phyloP scores from a whole-genome alignment of 345 rosid genomes.

The Camelina hispida region DNA sequence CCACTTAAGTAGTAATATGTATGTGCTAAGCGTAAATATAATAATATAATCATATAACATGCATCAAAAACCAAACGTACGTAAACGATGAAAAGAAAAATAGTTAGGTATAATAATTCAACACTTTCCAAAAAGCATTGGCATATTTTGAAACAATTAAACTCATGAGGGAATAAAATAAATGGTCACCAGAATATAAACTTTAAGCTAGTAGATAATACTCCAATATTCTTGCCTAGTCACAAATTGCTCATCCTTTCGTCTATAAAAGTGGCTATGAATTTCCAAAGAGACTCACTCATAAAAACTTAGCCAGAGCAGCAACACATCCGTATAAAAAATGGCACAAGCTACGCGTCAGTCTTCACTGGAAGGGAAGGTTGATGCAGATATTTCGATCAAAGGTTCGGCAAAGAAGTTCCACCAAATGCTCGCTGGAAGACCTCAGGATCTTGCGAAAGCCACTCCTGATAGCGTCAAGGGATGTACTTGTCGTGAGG shows the following conservation, averaged over 20 bases:
- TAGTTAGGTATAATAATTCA: too few species aligned
- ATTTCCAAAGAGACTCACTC: constrained; percentile 3
- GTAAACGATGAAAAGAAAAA: too few species aligned
- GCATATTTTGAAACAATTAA: neutral
- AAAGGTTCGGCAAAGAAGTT: constrained; percentile 34
- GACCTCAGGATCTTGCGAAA: constrained; percentile 46
- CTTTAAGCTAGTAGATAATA: too few species aligned
- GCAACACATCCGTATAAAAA: neutral
- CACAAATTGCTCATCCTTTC: neutral
- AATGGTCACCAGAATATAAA: too few species aligned
- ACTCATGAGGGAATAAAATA: neutral
- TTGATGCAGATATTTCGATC: constrained; percentile 31
- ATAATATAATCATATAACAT: too few species aligned
- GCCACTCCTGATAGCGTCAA: constrained; percentile 41
- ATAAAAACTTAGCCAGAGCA: neutral
- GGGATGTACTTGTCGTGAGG: constrained; percentile 44
- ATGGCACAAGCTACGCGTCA: constrained; percentile 9
- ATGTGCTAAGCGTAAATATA: too few species aligned
- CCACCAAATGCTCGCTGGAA: constrained; percentile 38
- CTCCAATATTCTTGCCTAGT: neutral
- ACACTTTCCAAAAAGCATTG: too few species aligned
- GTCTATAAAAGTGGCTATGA: constrained; percentile 9
- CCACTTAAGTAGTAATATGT: too few species aligned
- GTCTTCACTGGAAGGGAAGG: constrained; percentile 27
- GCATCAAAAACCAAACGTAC: too few species aligned